Base-by-base conservation (phyloP, 306 rosid genomes). In the Sesbania bispinosa region DNA sequence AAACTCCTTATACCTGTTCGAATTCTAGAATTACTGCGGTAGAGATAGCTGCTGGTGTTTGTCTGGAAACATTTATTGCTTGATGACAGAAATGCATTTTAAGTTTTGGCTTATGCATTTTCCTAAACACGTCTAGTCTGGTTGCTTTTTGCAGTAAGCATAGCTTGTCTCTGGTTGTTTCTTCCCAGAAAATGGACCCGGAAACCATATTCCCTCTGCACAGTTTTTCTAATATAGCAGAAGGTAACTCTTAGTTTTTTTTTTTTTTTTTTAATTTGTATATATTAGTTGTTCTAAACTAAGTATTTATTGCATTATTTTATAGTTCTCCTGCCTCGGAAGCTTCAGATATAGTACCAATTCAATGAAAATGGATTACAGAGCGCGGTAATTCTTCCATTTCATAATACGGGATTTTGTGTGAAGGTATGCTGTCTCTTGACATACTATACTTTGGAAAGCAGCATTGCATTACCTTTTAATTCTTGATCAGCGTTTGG, bases 241-340 rank as follows among this genome's bases (percentile, higher is more conserved):
- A 95, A 88, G 99, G 99, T 95, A 87, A 62, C 62, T 62, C 9
- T 38, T 30, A 10, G 10, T 42, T 41, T 27, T 33, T 48, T 23
- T 38, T 30, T 8, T 8, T 42, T 41, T 27, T 33, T 48, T 23
- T 27, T 15, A 61, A 53, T 36, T 65, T 47, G 48, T 53, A 65
- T 61, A 46, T 24, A 6, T 33, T 32, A 41, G 18, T 43, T 76
- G 73, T 52, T 26, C 64, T 14, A 38, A 69, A 53, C 77, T 52
- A 53, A 82, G 51, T 59, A 42, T 35, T 35, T 21, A 23, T 35
- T 69, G 21, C 60, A 4, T 77, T 39, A 68, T 67, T 75, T 52
- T 83, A 80, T 62, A 90, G 98, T 86, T 75, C 88, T 88, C 35
- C 72, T 83, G 80, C 88, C 80, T 43, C 84, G 86, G 58, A 86